A percentile compares a stretch with the other conserved stretches of the same genome.
phyloP scores from a whole-genome alignment of 2,329 filamentous ascomycete species.

The Aureobasidium zeae region DNA sequence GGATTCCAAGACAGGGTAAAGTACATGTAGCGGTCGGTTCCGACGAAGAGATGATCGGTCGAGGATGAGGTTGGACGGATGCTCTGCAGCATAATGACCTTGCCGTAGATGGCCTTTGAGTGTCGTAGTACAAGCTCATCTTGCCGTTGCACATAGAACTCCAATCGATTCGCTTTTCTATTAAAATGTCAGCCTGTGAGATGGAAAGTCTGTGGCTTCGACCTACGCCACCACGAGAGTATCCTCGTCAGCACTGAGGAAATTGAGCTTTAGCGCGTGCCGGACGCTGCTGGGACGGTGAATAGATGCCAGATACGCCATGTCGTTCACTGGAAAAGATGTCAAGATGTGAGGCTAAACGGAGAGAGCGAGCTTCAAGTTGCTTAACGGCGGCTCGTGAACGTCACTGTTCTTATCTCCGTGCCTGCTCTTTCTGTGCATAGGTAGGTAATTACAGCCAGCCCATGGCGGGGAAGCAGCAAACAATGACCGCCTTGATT shows the following conservation, averaged over 20 bases:
- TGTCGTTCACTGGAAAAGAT: too few species aligned
- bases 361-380: too few species aligned
- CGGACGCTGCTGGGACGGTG: conserved; percentile 86
- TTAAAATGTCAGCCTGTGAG: conserved; percentile 4
- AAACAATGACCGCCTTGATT: too few species aligned
- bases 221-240: conserved; percentile 81
- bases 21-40: conserved; percentile 82
- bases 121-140: conserved; percentile 57
- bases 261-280: conserved; percentile 72
- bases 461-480: too few species aligned
- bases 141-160: conserved; percentile 62
- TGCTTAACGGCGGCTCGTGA: too few species aligned
- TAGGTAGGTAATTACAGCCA: too few species aligned
- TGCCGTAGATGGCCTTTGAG: conserved; percentile 71
- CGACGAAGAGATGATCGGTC: conserved; percentile 83
- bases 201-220: conserved; percentile 6
- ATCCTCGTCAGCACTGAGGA: conserved; percentile 65
- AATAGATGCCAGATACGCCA: conserved; percentile 93
- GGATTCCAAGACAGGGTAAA: conserved; percentile 82
- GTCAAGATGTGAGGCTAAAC: too few species aligned
- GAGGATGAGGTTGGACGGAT: conserved; percentile 63
- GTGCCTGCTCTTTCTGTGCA: too few species aligned
- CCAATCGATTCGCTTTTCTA: conserved; percentile 72
- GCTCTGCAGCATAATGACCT: conserved; percentile 74
- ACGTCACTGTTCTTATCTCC: too few species aligned